Evolutionary conservation across 1,139 yeast genomes (phyloP).

Genomic region (Sugiyamaella paludigena): DNA sequence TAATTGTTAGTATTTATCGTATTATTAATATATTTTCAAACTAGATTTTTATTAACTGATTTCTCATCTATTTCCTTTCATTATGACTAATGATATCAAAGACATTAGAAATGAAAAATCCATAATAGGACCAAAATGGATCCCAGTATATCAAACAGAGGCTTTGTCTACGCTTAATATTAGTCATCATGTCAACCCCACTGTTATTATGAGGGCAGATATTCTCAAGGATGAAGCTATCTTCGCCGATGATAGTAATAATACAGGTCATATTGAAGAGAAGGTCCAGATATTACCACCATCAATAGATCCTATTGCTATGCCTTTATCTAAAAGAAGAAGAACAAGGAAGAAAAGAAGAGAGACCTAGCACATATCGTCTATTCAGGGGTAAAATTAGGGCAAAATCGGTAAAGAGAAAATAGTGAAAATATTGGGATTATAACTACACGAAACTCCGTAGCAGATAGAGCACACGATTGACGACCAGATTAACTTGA

Average conservation of each 20-base stretch:
- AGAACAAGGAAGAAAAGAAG: no score
- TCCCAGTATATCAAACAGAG: slow-evolving; percentile 31
- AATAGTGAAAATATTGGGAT: no score
- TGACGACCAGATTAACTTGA: no score
- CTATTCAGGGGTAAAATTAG: no score
- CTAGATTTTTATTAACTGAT: no score
- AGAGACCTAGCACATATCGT: no score
- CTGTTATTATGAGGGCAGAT: slow-evolving; percentile 87
- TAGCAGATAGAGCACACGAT: no score
- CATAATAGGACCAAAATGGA: slow-evolving; percentile 65
- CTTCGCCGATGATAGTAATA: neutral
- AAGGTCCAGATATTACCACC: slow-evolving; percentile 33
- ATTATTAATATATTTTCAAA: no score
- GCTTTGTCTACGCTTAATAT: slow-evolving; percentile 71
- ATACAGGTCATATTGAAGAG: no score
- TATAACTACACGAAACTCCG: no score
- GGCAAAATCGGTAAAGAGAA: no score
- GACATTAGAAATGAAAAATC: slow-evolving; percentile 42
- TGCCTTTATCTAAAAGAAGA: slow-evolving; percentile 29
- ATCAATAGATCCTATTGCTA: slow-evolving; percentile 30
- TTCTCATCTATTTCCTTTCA: neutral
- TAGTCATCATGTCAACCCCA: slow-evolving; percentile 81
- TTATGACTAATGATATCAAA: slow-evolving; percentile 12
- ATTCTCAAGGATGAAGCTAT: slow-evolving; percentile 51
- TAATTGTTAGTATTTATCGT: no score